Base-by-base conservation (phyloP, 495 filamentous ascomycete genomes). In the Xylaria sp. region DNA sequence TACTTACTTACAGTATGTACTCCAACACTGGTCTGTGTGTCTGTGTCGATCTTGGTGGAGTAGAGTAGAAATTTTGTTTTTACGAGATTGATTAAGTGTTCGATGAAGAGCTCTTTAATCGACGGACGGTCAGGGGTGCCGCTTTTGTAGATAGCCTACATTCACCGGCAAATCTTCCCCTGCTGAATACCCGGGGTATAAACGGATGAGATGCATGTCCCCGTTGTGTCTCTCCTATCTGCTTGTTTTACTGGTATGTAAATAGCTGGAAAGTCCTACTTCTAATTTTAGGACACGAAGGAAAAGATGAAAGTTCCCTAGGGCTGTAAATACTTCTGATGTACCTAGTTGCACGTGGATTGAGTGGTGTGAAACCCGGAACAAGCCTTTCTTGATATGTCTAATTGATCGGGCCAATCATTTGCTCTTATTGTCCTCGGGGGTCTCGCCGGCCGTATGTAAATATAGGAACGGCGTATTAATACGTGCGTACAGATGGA, bases 121-220 rank as follows among this genome's bases (percentile, higher is more conserved):
- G n/a, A n/a, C n/a, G n/a, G n/a, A n/a, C n/a, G n/a, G n/a, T n/a
- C n/a, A n/a, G n/a, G n/a, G n/a, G n/a, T n/a, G 8, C 7, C 31
- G 57, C 57, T 1, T 37, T 35, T 59, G 57, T 33, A 59, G 43
- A 66, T 66, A 52, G 44, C 62, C 44, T 50, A n/a, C 29, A 50
- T 43, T 17, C 29, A 24, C 62, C 62, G 62, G 62, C 43, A 66
- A 66, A 50, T 66, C 44, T 66, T 66, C 26, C 43, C 43, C 17
- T 37, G 44, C 14, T 31, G 46, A 43, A 66, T 66, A 50, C 44
- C 62, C 62, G 62, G 62, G 57, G 19, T 37, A 52, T 24, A 35
- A 17, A 37, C 41, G 35, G 57, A 12, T 35, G 61, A 29, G 62
- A 65, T 46, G 29, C 43, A 66, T 21, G 62, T 21, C 19, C 19